Evolutionary conservation across 352 stramenopile genomes (phyloP), one percentile per base, ranked within the genome.

Genomic region (Hyaloperonospora brassicae): DNA sequence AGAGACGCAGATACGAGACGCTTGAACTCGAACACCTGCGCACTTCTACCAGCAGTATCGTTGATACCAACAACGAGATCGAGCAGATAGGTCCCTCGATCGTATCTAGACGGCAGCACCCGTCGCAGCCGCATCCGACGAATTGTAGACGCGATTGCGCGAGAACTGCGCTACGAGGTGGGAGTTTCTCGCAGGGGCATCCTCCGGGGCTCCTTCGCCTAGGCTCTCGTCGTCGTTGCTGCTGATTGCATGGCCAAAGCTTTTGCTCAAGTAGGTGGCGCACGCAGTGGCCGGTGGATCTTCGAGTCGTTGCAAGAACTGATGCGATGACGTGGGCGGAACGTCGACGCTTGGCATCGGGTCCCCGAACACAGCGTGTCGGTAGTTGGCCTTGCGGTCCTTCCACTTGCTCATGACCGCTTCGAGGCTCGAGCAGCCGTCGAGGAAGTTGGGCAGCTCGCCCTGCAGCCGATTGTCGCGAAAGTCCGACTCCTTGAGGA

Each of bases 351-450:
- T 64, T 8, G 73, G 73, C 45, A 90, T 70, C 2, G 79, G 77
- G 36, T 90, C 79, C 14, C 79, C 79, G 2, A 90, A 70, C 21
- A 85, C 80, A 17, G 72, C 67, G 64, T 90, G 72, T 22, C 71
- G 72, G 61, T 90, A 90, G 38, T 70, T 88, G 14, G 79, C 79
- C 66, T 88, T 88, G 30, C 80, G 77, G 50, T 79, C 82, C 62
- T 88, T 90, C 80, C 80, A 90, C 70, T 90, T 90, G 52, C 64
- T 85, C 74, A 90, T 79, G 17, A 90, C 80, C 17, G 77, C 77
- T 35, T 87, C 77, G 7, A 90, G 59, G 43, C 78, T 90, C 13
- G 77, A 90, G 59, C 76, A 88, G 21, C 77, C 80, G 43, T 90
- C 80, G 11, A 91, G 56, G 46, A 89, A 89, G 59, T 91, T 89